phyloP scores from a whole-genome alignment of 257 asterid species.

The Vinca minor region DNA sequence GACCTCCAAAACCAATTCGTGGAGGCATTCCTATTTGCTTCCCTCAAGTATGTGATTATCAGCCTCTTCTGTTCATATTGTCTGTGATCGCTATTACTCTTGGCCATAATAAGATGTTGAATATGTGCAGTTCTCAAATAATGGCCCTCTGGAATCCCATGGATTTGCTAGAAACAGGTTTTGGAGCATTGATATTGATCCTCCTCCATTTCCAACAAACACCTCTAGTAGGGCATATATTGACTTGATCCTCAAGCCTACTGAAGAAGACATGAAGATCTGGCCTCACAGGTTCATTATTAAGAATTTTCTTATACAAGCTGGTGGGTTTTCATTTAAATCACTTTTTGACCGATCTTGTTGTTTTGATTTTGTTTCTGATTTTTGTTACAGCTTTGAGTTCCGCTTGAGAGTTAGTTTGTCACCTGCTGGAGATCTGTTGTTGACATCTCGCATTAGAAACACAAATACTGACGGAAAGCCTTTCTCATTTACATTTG shows the following conservation, averaged over 20 bases:
- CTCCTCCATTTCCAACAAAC: conserved; percentile 60
- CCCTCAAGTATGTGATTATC: conserved; percentile 61
- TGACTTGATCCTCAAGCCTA: conserved; percentile 77
- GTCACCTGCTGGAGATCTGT: conserved; percentile 77
- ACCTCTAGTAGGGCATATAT: conserved; percentile 55
- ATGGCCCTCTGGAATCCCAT: conserved; percentile 66
- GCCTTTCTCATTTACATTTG: conserved; percentile 84
- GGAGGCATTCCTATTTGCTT: conserved; percentile 97
- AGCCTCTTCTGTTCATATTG: conserved; percentile 15
- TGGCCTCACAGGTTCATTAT: conserved; percentile 76
- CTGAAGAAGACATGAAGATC: conserved; percentile 69
- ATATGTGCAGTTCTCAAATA: conserved; percentile 63
- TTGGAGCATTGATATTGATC: conserved; percentile 69
- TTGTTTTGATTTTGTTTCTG: conserved; percentile 16
- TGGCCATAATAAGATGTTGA: conserved; percentile 17
- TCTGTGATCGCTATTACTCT: conserved; percentile 6
- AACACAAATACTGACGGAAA: conserved; percentile 76
- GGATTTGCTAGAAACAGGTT: conserved; percentile 94
- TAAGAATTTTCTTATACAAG: conserved; percentile 9
- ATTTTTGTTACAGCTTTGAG: conserved; percentile 54
- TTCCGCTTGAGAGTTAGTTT: conserved; percentile 76
- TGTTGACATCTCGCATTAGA: conserved; percentile 83
- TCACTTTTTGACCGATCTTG: background rate
- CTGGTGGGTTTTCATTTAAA: background rate
- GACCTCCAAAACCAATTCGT: conserved; percentile 88